Percentiles rank a stretch among this genome's conserved stretches.
phyloP scores from a whole-genome alignment of 768 basidiomycete genomes.

The Pluteus cervinus region DNA sequence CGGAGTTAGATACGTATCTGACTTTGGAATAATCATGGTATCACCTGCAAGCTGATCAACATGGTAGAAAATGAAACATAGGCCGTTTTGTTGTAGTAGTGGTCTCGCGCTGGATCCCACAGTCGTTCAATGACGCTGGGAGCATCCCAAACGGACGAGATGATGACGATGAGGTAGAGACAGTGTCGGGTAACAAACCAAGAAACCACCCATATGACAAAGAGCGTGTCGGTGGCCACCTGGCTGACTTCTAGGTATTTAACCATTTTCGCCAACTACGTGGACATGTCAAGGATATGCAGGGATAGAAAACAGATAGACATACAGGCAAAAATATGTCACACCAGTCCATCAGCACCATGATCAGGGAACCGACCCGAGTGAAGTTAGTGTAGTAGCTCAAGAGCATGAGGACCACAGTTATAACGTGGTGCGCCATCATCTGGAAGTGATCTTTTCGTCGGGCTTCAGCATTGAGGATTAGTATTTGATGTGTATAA shows the following conservation, averaged over 20 bases:
- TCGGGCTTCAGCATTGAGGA: conserved; percentile 88
- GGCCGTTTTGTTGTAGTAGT: conserved; percentile 43
- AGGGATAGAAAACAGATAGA: conserved; percentile 12
- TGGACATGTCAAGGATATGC: background rate
- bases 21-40: conserved; percentile 9
- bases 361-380: conserved; percentile 82
- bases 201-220: conserved; percentile 77
- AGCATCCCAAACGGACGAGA: conserved; percentile 48
- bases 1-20: conserved; percentile 9
- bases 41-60: conserved; percentile 59
- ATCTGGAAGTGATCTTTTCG: conserved; percentile 94
- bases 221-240: conserved; percentile 64
- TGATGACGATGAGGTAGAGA: conserved; percentile 69
- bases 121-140: conserved; percentile 41
- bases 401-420: conserved; percentile 64
- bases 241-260: conserved; percentile 70
- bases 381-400: conserved; percentile 86
- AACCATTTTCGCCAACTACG: conserved; percentile 88
- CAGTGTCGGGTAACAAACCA: conserved; percentile 91
- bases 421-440: conserved; percentile 94
- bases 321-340: conserved; percentile 90
- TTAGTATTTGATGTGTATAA: conserved; percentile 87
- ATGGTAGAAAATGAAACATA: conserved; percentile 46
- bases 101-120: conserved; percentile 56
- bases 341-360: conserved; percentile 91